Percentiles rank a stretch among this genome's conserved stretches.
Evolutionary conservation across 1,284 basidiomycete genomes (phyloP).

Genomic region (Trichosporon asahii): DNA sequence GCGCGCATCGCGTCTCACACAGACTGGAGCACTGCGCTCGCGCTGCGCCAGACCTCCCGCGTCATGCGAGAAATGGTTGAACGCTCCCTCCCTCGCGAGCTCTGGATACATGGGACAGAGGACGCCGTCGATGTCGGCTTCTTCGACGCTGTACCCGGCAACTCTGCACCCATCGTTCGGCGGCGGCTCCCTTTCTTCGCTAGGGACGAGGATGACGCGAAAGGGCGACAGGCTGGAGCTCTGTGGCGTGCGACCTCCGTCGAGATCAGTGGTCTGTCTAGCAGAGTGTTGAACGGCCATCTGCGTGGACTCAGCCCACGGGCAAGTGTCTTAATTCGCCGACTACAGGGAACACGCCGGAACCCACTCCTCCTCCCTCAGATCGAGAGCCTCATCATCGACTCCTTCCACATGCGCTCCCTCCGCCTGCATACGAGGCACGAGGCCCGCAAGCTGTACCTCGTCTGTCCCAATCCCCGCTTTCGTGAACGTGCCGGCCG

Average conservation of each 20-base stretch:
- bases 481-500: neutral
- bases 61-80: constrained; percentile 5
- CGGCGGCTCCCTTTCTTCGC: neutral
- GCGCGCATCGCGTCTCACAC: neutral
- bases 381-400: neutral
- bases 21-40: neutral
- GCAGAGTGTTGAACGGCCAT: neutral
- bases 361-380: neutral
- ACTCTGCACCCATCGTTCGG: neutral
- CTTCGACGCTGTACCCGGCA: neutral
- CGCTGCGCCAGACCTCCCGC: neutral
- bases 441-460: neutral
- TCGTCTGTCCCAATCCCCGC: neutral
- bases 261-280: neutral
- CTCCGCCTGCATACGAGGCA: neutral
- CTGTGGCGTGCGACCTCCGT: neutral
- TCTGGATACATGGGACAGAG: neutral
- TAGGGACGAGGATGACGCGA: neutral
- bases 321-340: neutral
- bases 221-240: neutral
- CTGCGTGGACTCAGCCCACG: neutral
- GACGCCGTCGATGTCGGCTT: neutral
- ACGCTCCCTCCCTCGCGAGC: neutral
- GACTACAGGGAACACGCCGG: neutral
- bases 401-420: constrained; percentile 1